A percentile compares a stretch with the other conserved stretches of the same genome.
phyloP scores from a whole-genome alignment of 441 rosid genomes.

The Erysimum cheiri region DNA sequence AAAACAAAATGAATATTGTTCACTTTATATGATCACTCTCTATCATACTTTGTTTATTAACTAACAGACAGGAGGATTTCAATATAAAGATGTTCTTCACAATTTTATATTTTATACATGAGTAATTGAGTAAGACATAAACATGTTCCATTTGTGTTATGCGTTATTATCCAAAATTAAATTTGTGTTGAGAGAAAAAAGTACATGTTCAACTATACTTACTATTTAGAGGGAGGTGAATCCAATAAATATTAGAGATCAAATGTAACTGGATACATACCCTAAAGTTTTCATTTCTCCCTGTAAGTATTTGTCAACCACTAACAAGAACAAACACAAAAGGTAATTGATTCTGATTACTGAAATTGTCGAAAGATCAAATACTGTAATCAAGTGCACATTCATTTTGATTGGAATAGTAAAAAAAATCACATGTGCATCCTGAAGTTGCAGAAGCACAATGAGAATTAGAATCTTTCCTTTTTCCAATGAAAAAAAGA shows the following conservation, averaged over 20 bases:
- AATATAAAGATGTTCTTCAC: too few relatives aligned
- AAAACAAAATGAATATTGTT: too few relatives aligned
- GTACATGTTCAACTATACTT: not conserved
- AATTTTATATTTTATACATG: too few relatives aligned
- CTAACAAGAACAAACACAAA: not conserved
- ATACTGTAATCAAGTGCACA: not conserved
- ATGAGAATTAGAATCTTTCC: not conserved
- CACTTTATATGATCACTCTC: too few relatives aligned
- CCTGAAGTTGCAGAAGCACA: not conserved
- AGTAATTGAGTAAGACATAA: too few relatives aligned
- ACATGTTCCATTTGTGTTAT: too few relatives aligned
- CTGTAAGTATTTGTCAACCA: not conserved
- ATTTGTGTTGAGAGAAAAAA: too few relatives aligned
- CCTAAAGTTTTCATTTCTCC: not conserved
- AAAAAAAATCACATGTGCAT: not conserved
- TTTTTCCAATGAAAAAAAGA: not conserved
- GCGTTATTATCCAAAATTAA: too few relatives aligned
- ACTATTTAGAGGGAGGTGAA: not conserved
- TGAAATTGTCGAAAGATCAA: not conserved
- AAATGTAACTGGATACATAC: not conserved
- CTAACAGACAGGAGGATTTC: too few relatives aligned
- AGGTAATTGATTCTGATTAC: constrained; percentile 26
- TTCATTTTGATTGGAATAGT: not conserved
- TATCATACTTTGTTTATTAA: too few relatives aligned
- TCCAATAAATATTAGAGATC: not conserved